Percentiles rank a stretch among this genome's conserved stretches.
Conservation (phyloP, 2,329 filamentous ascomycete genomes). For the Dactylonectria macrodidyma region DNA sequence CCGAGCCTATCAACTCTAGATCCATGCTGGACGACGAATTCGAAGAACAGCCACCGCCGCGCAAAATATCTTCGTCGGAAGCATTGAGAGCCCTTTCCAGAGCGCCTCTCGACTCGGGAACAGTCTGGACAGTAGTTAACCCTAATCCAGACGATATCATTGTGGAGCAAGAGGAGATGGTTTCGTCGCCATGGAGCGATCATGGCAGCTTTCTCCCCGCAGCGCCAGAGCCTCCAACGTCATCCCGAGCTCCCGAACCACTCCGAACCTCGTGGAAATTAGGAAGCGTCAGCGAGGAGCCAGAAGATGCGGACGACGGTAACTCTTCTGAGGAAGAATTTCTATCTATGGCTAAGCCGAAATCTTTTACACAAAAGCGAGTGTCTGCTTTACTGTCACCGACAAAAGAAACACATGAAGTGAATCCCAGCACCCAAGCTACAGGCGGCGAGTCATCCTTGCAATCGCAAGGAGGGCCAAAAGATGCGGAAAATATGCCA, state of each 20-base stretch:
- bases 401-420: slow-evolving; percentile 31
- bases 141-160: slow-evolving; percentile 49
- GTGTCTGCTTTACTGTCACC: slow-evolving; percentile 34
- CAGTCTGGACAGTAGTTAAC: slow-evolving; percentile 67
- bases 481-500: slow-evolving; percentile 4
- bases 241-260: slow-evolving; percentile 33
- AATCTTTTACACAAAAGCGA: slow-evolving; percentile 49
- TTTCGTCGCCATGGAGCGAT: slow-evolving; percentile 24
- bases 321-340: slow-evolving; percentile 59
- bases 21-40: slow-evolving; percentile 57
- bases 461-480: slow-evolving; percentile 20
- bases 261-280: slow-evolving; percentile 38
- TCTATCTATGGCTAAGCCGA: slow-evolving; percentile 57
- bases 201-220: slow-evolving; percentile 23
- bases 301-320: slow-evolving; percentile 45
- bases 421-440: slow-evolving; percentile 18
- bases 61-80: slow-evolving; percentile 70
- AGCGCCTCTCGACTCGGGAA: slow-evolving; percentile 64
- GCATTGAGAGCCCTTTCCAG: slow-evolving; percentile 67
- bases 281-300: slow-evolving; percentile 48
- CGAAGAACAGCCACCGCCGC: slow-evolving; percentile 60
- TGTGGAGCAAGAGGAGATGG: slow-evolving; percentile 37
- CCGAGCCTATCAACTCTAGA: slow-evolving; percentile 47
- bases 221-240: slow-evolving; percentile 38
- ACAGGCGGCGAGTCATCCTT: slow-evolving; percentile 18